Evolutionary conservation across 1,284 basidiomycete genomes (phyloP).

Genomic region (Sutorius eximius): DNA sequence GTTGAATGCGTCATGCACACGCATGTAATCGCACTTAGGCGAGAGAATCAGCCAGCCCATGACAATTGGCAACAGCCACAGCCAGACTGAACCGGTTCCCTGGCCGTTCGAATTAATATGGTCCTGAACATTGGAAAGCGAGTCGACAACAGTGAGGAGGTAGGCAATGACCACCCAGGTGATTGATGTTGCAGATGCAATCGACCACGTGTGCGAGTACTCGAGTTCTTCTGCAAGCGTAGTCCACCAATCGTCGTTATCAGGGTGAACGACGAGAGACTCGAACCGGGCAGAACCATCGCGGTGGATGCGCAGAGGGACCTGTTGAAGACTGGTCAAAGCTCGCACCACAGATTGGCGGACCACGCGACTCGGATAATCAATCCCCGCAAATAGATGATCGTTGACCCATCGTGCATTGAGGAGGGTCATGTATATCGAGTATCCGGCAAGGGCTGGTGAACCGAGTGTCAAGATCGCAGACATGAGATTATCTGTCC

Average conservation of each 20-base stretch:
- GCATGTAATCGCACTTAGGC: conserved; percentile 40
- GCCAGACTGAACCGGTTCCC: conserved; percentile 39
- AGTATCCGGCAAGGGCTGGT: conserved; percentile 35
- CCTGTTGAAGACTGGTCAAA: conserved; percentile 32
- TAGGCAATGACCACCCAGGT: conserved; percentile 45
- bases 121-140: conserved; percentile 31
- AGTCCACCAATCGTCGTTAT: conserved; percentile 36
- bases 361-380: neutral
- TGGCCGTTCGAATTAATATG: conserved; percentile 36
- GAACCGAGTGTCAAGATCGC: conserved; percentile 35
- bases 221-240: conserved; percentile 25
- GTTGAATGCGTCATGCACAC: conserved; percentile 33
- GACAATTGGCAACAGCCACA: conserved; percentile 46
- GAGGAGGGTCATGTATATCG: conserved; percentile 34
- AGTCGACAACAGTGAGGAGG: conserved; percentile 41
- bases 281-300: conserved; percentile 25
- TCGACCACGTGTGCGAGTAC: conserved; percentile 39
- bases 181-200: conserved; percentile 40
- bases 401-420: conserved; percentile 32
- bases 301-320: conserved; percentile 30
- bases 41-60: conserved; percentile 42
- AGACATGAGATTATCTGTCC: conserved; percentile 34
- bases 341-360: conserved; percentile 21
- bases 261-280: conserved; percentile 32
- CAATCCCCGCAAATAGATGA: conserved; percentile 16